Evolutionary conservation across 2,329 filamentous ascomycete species (phyloP).

Genomic region (Xylariaceae sp.): DNA sequence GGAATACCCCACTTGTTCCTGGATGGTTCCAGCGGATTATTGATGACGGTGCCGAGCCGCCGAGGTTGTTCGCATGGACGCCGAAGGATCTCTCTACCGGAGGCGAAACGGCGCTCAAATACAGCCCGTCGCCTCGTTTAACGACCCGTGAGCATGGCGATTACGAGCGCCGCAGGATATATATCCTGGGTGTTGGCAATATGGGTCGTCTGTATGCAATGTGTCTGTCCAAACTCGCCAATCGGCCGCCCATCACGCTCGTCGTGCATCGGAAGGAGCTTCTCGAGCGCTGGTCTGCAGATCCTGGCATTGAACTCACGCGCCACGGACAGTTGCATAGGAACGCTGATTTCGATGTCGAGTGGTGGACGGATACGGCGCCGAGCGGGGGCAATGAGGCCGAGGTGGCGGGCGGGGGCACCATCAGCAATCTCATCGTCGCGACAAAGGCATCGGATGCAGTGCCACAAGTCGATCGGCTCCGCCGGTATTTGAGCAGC

Average conservation of each 20-base stretch:
- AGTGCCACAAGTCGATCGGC: constrained; percentile 52
- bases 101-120: background rate
- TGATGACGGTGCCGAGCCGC: constrained; percentile 19
- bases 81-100: constrained; percentile 22
- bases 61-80: constrained; percentile 32
- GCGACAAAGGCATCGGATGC: constrained; percentile 70
- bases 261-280: constrained; percentile 63
- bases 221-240: constrained; percentile 55
- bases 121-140: background rate
- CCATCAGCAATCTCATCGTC: constrained; percentile 70
- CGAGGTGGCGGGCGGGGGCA: constrained; percentile 39
- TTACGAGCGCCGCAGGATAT: constrained; percentile 49
- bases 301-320: constrained; percentile 45
- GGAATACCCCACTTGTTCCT: constrained; percentile 5
- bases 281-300: constrained; percentile 44
- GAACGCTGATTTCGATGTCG: constrained; percentile 44
- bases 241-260: constrained; percentile 70
- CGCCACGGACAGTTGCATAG: constrained; percentile 33
- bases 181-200: constrained; percentile 77
- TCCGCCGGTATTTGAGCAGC: constrained; percentile 59
- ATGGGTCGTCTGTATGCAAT: constrained; percentile 76
- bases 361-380: constrained; percentile 50
- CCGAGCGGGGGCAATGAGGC: constrained; percentile 36
- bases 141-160: background rate
- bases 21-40: constrained; percentile 27